Evolutionary conservation across 495 filamentous ascomycete species (phyloP).

Genomic region (Trypethelium eluteriae): DNA sequence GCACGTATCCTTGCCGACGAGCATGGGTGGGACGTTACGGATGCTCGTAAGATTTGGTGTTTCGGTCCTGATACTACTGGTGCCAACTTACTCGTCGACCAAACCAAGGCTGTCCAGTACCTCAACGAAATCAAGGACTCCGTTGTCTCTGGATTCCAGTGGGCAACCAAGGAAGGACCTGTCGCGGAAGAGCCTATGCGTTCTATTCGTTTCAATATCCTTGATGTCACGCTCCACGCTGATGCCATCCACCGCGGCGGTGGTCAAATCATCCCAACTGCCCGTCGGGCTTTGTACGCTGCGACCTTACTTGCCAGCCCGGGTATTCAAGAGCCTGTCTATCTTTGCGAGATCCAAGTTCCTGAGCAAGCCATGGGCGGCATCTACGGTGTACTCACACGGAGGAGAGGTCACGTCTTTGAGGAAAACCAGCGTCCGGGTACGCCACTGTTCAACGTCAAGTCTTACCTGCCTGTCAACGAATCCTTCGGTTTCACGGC

Average conservation of each 20-base stretch:
- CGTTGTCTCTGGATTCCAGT: constrained; percentile 99
- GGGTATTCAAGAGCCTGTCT: constrained; percentile 89
- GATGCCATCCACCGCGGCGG: constrained; percentile 99
- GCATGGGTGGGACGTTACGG: constrained; percentile 98
- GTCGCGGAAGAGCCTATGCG: constrained; percentile 98
- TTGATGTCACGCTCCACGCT: constrained; percentile 98
- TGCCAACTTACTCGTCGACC: constrained; percentile 97
- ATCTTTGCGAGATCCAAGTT: constrained; percentile 98
- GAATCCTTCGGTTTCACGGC: constrained; percentile 99
- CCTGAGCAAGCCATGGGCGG: constrained; percentile 98
- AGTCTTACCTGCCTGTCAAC: constrained; percentile 98
- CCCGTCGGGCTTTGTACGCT: constrained; percentile 95
- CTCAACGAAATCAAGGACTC: constrained; percentile 99
- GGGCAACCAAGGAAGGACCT: constrained; percentile 96
- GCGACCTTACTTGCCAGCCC: constrained; percentile 85
- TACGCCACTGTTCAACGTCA: constrained; percentile 98
- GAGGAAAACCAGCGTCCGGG: constrained; percentile 94
- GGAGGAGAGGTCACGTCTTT: constrained; percentile 98
- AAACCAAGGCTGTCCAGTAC: constrained; percentile 99
- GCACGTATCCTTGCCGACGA: constrained; percentile 96
- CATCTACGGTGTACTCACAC: constrained; percentile 99
- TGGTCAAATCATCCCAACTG: constrained; percentile 96
- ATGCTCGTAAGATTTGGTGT: constrained; percentile 99
- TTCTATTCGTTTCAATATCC: constrained; percentile 92
- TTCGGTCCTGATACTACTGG: constrained; percentile 97